Conservation (phyloP, 208 protist genomes). For the Acanthamoeba lenticulata region DNA sequence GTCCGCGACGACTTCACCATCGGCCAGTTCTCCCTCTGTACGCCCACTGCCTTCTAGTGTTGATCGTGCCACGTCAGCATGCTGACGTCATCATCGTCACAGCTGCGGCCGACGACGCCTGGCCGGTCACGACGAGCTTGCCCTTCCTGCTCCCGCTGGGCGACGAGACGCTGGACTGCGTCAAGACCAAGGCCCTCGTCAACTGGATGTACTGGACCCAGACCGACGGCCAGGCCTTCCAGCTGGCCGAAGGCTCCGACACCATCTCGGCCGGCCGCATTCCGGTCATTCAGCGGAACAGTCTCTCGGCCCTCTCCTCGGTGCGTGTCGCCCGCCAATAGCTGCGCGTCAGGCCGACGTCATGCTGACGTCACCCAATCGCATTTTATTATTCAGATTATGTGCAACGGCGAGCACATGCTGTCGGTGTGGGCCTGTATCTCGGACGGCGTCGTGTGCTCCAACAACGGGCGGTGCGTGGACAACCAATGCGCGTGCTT, state of each 20-base stretch:
- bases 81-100: neutral
- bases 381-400: neutral
- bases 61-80: neutral
- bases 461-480: neutral
- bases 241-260: constrained; percentile 38
- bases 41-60: neutral
- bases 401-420: neutral
- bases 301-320: neutral
- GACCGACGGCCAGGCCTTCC: constrained; percentile 26
- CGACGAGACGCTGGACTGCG: neutral
- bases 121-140: neutral
- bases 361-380: neutral
- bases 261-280: constrained; percentile 37
- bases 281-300: neutral
- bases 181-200: constrained; percentile 39
- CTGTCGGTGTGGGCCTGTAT: constrained; percentile 48
- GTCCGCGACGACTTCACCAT: no score
- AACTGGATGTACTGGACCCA: constrained; percentile 65
- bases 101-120: neutral
- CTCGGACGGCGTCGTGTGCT: constrained; percentile 9
- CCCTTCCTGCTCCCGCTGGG: constrained; percentile 22
- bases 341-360: neutral
- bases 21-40: neutral
- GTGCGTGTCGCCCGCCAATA: neutral
- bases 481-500: constrained; percentile 58